phyloP scores from a whole-genome alignment of 2,329 filamentous ascomycete species.

The Venturiaceae sp. region DNA sequence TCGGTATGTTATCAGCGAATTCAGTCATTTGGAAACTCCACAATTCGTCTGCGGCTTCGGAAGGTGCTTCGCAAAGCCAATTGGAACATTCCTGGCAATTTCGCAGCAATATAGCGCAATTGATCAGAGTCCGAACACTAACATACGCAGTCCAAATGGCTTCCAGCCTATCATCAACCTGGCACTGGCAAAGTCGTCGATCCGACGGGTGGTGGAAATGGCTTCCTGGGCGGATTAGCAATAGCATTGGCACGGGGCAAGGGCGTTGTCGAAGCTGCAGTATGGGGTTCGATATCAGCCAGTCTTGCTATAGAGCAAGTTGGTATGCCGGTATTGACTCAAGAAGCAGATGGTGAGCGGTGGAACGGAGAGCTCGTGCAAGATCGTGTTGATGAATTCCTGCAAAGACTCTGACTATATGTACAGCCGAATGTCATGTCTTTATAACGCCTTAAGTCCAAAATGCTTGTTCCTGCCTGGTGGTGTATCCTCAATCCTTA shows the following conservation, averaged over 20 bases:
- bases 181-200: slow-evolving; percentile 57
- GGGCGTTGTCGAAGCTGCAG: slow-evolving; percentile 59
- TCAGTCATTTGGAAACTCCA: too few relatives aligned
- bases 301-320: slow-evolving; percentile 94
- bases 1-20: slow-evolving; percentile 12
- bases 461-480: neutral
- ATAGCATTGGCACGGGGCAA: slow-evolving; percentile 47
- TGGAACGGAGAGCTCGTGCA: slow-evolving; percentile 39
- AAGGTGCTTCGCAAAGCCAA: too few relatives aligned
- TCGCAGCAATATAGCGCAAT: too few relatives aligned
- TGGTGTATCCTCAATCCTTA: neutral
- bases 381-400: slow-evolving; percentile 32
- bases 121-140: too few relatives aligned
- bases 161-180: slow-evolving; percentile 63
- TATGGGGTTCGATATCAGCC: slow-evolving; percentile 73
- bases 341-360: slow-evolving; percentile 23
- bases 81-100: too few relatives aligned
- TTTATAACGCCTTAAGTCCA: neutral
- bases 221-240: slow-evolving; percentile 61
- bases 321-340: slow-evolving; percentile 57
- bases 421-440: slow-evolving; percentile 11
- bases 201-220: slow-evolving; percentile 89
- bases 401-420: slow-evolving; percentile 26
- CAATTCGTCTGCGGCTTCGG: too few relatives aligned
- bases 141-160: slow-evolving; percentile 42